Evolutionary conservation across 2,329 filamentous ascomycete species (phyloP).

Genomic region (Fusarium verticillioides): DNA sequence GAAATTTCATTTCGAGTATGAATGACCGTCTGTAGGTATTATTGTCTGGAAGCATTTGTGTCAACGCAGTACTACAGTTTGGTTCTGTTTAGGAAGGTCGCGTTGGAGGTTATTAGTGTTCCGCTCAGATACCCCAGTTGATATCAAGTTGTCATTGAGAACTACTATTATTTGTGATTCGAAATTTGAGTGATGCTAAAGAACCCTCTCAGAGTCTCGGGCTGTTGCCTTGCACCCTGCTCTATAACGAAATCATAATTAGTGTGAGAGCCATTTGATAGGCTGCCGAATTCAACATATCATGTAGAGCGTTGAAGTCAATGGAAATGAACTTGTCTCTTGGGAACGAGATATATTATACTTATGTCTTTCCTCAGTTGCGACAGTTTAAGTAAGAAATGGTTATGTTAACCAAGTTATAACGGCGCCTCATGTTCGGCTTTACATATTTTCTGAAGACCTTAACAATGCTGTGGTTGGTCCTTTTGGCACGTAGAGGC

Average conservation of each 20-base stretch:
- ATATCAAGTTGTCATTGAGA: background rate
- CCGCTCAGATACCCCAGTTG: background rate
- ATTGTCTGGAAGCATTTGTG: too few species aligned
- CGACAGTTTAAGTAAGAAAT: background rate
- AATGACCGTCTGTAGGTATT: background rate
- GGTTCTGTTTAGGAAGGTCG: background rate
- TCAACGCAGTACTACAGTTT: background rate
- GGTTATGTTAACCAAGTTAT: fast-evolving
- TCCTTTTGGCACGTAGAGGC: fast-evolving
- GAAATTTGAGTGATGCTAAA: background rate
- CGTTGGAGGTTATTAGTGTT: background rate
- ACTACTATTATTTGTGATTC: background rate
- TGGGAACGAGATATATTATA: too few species aligned
- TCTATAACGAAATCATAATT: background rate
- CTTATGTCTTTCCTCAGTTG: too few species aligned
- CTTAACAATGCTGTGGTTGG: background rate
- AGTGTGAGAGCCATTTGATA: background rate
- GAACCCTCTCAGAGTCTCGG: fast-evolving
- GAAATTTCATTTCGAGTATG: background rate
- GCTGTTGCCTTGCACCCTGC: background rate
- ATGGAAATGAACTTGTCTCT: too few species aligned
- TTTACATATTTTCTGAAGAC: background rate
- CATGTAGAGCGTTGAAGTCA: too few species aligned
- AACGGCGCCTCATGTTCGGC: fast-evolving
- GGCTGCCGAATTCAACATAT: too few species aligned